phyloP scores from a whole-genome alignment of 2,329 filamentous ascomycete species.

The Diaporthe caulivora region DNA sequence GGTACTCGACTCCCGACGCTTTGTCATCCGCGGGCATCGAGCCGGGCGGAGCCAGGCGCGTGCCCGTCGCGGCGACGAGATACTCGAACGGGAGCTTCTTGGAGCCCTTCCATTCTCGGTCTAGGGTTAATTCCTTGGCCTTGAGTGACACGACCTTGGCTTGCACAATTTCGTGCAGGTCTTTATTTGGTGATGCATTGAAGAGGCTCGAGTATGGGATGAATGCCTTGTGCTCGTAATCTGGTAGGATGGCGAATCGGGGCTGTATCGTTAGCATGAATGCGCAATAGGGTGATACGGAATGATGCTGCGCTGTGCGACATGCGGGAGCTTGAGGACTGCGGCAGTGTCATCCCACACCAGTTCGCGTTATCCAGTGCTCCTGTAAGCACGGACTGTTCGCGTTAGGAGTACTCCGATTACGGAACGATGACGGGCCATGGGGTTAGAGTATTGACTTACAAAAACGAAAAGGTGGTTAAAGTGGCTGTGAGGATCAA shows the following conservation, averaged over 20 bases:
- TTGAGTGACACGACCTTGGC: constrained; percentile 50
- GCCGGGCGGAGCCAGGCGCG: constrained; percentile 50
- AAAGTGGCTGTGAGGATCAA: constrained; percentile 64
- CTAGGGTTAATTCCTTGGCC: constrained; percentile 48
- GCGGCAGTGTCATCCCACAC: no score
- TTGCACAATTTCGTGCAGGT: constrained; percentile 49
- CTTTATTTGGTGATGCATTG: constrained; percentile 46
- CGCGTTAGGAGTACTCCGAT: neutral
- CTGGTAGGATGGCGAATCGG: constrained; percentile 56
- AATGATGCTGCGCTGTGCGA: neutral
- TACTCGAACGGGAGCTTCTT: constrained; percentile 55
- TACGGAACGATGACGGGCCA: neutral
- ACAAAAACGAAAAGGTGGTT: constrained; percentile 61
- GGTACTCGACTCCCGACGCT: constrained; percentile 47
- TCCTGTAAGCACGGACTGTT: neutral
- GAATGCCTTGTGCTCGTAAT: constrained; percentile 60
- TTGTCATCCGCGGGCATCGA: constrained; percentile 52
- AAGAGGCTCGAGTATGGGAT: constrained; percentile 58
- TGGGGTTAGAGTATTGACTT: constrained; percentile 25
- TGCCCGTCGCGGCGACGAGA: constrained; percentile 59
- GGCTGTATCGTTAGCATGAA: constrained; percentile 45
- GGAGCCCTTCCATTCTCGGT: constrained; percentile 50
- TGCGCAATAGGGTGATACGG: neutral
- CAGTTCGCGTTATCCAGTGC: neutral
- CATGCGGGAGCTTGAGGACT: neutral